These are phyloP conservation scores for Diaporthe ampelina DNA, from an alignment of 2,329 filamentous ascomycete species.

Conservation along the genomic window DNA sequence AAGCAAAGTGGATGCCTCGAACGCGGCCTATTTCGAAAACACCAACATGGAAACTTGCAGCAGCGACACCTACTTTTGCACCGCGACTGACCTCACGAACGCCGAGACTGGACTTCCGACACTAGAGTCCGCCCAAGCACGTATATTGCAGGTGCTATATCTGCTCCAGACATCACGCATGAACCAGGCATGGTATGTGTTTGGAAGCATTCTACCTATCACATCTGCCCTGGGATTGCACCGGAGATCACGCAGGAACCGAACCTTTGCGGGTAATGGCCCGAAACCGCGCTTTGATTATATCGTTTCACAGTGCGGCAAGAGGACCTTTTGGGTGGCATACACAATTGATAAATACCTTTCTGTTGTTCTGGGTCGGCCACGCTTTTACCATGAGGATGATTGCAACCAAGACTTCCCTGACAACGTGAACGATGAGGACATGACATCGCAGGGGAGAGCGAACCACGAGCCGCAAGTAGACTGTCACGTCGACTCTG, in stretches of 20 bases:
- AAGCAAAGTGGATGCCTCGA: not conserved
- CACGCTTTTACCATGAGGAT: not conserved
- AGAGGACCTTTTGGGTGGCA: not conserved
- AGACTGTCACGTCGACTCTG: not conserved
- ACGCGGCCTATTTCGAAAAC: not conserved
- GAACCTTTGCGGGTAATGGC: not conserved
- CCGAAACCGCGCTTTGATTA: not conserved
- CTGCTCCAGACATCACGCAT: slow-evolving; percentile 70
- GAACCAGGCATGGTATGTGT: slow-evolving; percentile 73
- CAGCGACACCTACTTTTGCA: slow-evolving; percentile 43
- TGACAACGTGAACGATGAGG: not conserved
- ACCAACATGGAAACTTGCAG: not conserved
- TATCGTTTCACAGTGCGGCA: not conserved
- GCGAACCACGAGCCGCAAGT: not conserved
- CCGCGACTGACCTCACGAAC: slow-evolving; percentile 61
- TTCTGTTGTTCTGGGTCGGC: not conserved
- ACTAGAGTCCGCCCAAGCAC: slow-evolving; percentile 64
- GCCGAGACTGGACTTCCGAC: slow-evolving; percentile 53
- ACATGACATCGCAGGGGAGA: not conserved
- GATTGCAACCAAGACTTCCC: not conserved
- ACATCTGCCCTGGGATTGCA: slow-evolving; percentile 58
- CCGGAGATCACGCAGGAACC: not conserved
- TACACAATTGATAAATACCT: not conserved
- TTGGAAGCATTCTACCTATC: slow-evolving; percentile 69
- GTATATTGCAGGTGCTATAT: slow-evolving; percentile 70